These are phyloP conservation scores for Pythium aristosporum DNA, from an alignment of 352 stramenopile species.

Conservation along the genomic window DNA sequence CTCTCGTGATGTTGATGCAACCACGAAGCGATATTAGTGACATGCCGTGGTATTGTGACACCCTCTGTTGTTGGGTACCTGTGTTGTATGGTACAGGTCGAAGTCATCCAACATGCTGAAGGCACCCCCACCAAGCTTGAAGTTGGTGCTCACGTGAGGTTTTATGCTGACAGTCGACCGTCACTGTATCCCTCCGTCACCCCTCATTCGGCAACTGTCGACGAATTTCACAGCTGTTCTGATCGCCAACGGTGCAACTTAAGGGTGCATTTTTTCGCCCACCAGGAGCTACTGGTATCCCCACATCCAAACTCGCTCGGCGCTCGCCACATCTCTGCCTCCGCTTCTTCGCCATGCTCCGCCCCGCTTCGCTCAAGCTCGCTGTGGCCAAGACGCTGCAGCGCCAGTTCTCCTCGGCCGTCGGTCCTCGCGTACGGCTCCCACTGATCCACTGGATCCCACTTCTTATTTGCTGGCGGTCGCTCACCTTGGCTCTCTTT, in stretches of 20 bases:
- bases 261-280: neutral
- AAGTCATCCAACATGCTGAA: neutral
- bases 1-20: conserved; percentile 19
- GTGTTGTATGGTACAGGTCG: neutral
- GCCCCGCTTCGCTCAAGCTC: conserved; percentile 27
- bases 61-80: conserved; percentile 6
- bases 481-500: neutral
- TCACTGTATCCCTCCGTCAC: conserved; percentile 9
- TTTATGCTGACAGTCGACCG: conserved; percentile 20
- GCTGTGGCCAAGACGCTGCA: conserved; percentile 32
- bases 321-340: neutral
- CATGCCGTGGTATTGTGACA: neutral
- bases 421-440: conserved; percentile 36
- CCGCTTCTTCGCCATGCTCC: conserved; percentile 23
- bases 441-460: neutral
- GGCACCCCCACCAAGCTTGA: conserved; percentile 15
- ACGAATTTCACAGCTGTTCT: conserved; percentile 13
- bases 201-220: conserved; percentile 24
- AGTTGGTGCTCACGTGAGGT: conserved; percentile 21
- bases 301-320: conserved; percentile 20
- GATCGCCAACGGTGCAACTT: conserved; percentile 10
- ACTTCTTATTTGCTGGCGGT: neutral
- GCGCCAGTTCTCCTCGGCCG: conserved; percentile 42
- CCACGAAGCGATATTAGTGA: neutral
- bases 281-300: neutral